phyloP scores from a whole-genome alignment of 805 yeast species.

The Candida maltosa region DNA sequence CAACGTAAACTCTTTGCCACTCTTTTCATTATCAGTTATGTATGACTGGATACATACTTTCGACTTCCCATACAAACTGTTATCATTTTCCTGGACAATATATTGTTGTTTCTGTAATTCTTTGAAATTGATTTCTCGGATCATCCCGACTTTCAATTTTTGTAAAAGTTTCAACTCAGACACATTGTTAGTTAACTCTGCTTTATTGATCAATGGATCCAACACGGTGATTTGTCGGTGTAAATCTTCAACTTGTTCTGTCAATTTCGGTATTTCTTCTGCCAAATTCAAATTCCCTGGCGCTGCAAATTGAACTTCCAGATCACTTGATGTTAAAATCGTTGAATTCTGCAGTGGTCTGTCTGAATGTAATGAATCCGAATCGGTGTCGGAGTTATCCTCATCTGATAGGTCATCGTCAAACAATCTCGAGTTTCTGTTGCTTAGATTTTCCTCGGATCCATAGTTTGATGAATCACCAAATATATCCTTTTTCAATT shows the following conservation, averaged over 20 bases:
- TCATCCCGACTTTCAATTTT: conserved; percentile 65
- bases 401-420: conserved; percentile 32
- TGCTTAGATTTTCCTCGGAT: conserved; percentile 10
- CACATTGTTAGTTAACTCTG: conserved; percentile 77
- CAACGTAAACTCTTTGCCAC: conserved; percentile 58
- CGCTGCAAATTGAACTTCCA: conserved; percentile 43
- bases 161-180: conserved; percentile 64
- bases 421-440: conserved; percentile 26
- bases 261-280: conserved; percentile 62
- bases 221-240: conserved; percentile 62
- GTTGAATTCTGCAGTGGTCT: neutral
- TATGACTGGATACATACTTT: conserved; percentile 50
- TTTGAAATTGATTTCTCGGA: conserved; percentile 68
- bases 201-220: conserved; percentile 68
- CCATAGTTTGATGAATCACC: conserved; percentile 30
- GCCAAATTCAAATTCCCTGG: conserved; percentile 67
- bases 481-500: neutral
- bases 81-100: conserved; percentile 78
- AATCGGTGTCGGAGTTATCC: conserved; percentile 4
- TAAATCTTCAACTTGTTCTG: conserved; percentile 54
- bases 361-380: conserved; percentile 1
- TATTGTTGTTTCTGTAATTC: conserved; percentile 77
- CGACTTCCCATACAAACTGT: conserved; percentile 69
- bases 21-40: conserved; percentile 53
- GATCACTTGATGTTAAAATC: conserved; percentile 3